Evolutionary conservation across 495 filamentous ascomycete species (phyloP).

Genomic region (Sordaria brevicollis): DNA sequence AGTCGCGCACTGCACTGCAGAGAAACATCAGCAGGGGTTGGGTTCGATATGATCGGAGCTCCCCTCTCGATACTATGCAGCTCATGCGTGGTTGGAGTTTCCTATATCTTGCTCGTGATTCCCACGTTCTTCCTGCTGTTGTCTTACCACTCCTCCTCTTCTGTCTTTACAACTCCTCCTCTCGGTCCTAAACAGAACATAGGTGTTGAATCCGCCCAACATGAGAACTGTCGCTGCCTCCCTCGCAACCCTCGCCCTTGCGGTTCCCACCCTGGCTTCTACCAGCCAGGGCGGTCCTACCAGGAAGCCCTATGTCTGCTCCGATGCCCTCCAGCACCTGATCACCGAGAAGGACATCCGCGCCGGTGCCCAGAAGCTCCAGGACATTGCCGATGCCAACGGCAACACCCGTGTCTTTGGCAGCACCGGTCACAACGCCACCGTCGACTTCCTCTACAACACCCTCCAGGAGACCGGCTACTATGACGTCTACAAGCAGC

Average conservation of each 20-base stretch:
- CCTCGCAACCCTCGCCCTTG: neutral
- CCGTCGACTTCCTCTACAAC: conserved; percentile 50
- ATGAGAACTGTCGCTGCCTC: neutral
- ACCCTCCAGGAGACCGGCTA: conserved; percentile 38
- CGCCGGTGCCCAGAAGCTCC: conserved; percentile 33
- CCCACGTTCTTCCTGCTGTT: neutral
- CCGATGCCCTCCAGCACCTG: conserved; percentile 19
- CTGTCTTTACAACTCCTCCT: neutral
- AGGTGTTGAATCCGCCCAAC: neutral
- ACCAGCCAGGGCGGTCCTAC: neutral
- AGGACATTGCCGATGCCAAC: conserved; percentile 28
- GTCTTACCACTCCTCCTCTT: neutral
- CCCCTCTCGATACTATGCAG: too few relatives aligned
- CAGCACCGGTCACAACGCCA: conserved; percentile 49
- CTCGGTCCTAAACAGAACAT: neutral
- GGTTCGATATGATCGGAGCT: neutral
- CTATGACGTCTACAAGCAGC: conserved; percentile 52
- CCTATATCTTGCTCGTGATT: neutral
- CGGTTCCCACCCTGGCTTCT: neutral
- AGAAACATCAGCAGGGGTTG: neutral
- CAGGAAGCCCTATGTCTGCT: conserved; percentile 9
- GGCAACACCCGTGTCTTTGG: conserved; percentile 48
- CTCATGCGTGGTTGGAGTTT: neutral
- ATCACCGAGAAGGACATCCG: conserved; percentile 32
- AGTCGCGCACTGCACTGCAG: neutral